Evolutionary conservation across 2,329 filamentous ascomycete species (phyloP).

Genomic region (Xylariaceae sp.): DNA sequence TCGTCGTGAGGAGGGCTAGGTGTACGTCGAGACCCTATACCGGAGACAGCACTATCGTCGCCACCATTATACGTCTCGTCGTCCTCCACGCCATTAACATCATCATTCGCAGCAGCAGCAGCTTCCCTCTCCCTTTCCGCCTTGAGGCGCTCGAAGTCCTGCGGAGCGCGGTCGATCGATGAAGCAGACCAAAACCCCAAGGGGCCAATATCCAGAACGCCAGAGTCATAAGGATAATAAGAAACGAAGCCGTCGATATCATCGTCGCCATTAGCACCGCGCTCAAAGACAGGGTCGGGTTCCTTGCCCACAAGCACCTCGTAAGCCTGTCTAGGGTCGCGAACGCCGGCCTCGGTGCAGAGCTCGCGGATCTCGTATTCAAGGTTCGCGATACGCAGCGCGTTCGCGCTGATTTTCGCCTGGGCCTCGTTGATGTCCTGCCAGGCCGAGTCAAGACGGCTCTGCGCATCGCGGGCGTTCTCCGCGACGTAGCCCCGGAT

Average conservation of each 20-base stretch:
- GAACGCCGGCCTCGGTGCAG: conserved; percentile 9
- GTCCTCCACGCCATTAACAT: background rate
- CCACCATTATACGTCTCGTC: conserved; percentile 3
- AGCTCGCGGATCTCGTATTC: conserved; percentile 7
- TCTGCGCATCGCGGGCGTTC: conserved; percentile 13
- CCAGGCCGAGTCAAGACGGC: conserved; percentile 13
- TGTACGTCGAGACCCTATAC: background rate
- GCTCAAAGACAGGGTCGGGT: background rate
- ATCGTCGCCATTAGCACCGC: background rate
- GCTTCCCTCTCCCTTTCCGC: background rate
- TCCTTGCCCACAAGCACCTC: conserved; percentile 11
- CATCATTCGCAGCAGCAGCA: background rate
- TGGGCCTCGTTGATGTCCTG: background rate
- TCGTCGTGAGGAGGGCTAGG: background rate
- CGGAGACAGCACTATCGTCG: conserved; percentile 9
- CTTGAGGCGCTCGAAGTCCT: conserved; percentile 11
- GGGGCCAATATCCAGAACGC: background rate
- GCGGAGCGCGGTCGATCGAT: conserved; percentile 9
- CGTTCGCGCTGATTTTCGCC: conserved; percentile 1
- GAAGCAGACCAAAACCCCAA: conserved; percentile 13
- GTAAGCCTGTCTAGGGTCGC: conserved; percentile 10
- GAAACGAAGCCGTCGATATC: no score
- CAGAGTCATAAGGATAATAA: background rate
- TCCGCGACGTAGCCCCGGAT: conserved; percentile 13
- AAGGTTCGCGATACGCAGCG: conserved; percentile 1